Percentiles rank a stretch among this genome's conserved stretches.
Conservation (phyloP, 371 early-diverging fungal genomes). For the Mucor ambiguus region DNA sequence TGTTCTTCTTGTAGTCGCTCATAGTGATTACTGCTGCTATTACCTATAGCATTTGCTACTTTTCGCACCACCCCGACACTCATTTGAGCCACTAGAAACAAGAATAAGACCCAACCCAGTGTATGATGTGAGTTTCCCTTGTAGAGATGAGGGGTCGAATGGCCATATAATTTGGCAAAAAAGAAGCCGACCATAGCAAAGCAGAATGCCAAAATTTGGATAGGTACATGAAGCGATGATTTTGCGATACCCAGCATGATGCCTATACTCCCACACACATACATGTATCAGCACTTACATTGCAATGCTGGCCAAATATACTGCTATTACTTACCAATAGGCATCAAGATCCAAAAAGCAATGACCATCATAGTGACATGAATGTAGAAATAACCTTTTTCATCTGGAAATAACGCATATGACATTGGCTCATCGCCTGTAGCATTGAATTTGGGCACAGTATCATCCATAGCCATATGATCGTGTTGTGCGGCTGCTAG, state of each 20-base stretch:
- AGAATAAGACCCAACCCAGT: conserved; percentile 46
- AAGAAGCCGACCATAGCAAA: conserved; percentile 47
- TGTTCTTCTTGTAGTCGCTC: conserved; percentile 35
- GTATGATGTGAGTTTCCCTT: conserved; percentile 50
- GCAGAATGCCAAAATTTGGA: conserved; percentile 38
- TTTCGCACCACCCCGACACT: conserved; percentile 50
- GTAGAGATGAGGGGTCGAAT: conserved; percentile 49
- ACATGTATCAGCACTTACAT: not conserved
- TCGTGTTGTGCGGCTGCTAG: conserved; percentile 34
- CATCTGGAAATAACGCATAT: conserved; percentile 46
- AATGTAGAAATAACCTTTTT: conserved; percentile 43
- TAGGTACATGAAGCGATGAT: conserved; percentile 49
- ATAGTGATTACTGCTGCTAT: conserved; percentile 25
- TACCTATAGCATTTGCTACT: conserved; percentile 46
- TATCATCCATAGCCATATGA: conserved; percentile 36
- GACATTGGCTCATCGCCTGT: conserved; percentile 56
- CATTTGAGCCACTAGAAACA: conserved; percentile 42
- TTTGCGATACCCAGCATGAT: conserved; percentile 54
- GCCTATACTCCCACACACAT: conserved; percentile 20
- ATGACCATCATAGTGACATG: conserved; percentile 50
- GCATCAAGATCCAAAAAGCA: conserved; percentile 54
- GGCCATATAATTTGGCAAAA: conserved; percentile 52
- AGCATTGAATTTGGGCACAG: conserved; percentile 43
- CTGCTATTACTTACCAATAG: conserved; percentile 40
- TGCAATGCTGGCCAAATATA: no score